phyloP scores from a whole-genome alignment of 345 rosid species.

The Kandelia obovata region DNA sequence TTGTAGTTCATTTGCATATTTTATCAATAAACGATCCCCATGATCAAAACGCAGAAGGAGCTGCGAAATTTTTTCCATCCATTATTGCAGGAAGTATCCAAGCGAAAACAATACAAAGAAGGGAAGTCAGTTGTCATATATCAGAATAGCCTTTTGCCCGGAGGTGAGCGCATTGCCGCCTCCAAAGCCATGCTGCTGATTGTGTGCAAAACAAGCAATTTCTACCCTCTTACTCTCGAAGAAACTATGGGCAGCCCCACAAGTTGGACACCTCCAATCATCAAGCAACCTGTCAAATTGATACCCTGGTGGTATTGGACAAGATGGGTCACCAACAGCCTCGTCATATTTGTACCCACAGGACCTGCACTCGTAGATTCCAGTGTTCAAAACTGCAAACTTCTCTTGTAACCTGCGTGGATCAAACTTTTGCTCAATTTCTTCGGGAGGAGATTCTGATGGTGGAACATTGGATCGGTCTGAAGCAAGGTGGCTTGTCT shows the following conservation, averaged over 20 bases:
- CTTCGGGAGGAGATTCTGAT: constrained; percentile 4
- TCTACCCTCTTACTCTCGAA: constrained; percentile 92
- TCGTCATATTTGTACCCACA: constrained; percentile 94
- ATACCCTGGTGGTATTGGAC: constrained; percentile 88
- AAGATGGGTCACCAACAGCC: constrained; percentile 76
- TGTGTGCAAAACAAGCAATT: constrained; percentile 96
- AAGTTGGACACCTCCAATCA: constrained; percentile 93
- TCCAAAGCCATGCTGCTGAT: constrained; percentile 86
- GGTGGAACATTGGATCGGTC: constrained; percentile 14
- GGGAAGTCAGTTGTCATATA: constrained; percentile 65
- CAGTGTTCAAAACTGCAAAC: constrained; percentile 92
- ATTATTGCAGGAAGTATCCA: constrained; percentile 80
- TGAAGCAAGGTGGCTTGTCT: constrained; percentile 39
- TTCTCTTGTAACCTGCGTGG: constrained; percentile 72
- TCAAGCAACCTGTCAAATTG: constrained; percentile 72
- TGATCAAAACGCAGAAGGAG: no score
- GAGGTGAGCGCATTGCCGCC: constrained; percentile 76
- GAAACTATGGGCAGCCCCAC: constrained; percentile 85
- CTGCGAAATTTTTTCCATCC: no score
- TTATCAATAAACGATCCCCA: no score
- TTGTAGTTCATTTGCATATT: no score
- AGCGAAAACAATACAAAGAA: constrained; percentile 69
- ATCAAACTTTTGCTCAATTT: constrained; percentile 21
- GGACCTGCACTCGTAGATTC: constrained; percentile 88
- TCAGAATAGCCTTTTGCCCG: constrained; percentile 79